Percentiles rank a stretch among this genome's conserved stretches.
Evolutionary conservation across 2,329 filamentous ascomycete genomes (phyloP).

Genomic region (Grosmannia penicillata): DNA sequence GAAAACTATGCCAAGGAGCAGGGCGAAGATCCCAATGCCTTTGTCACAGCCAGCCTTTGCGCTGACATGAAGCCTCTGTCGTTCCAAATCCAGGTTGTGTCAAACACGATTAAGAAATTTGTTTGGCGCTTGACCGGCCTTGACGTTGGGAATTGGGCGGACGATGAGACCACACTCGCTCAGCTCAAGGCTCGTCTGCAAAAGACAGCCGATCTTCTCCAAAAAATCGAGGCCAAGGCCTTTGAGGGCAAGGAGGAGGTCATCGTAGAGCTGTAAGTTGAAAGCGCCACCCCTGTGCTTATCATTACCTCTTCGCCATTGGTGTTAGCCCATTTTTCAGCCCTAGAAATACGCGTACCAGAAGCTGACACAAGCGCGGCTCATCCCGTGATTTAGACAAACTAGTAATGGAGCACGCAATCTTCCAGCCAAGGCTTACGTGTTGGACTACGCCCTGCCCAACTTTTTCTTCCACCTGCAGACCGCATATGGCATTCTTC

Average conservation of each 20-base stretch:
- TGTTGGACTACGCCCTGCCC: conserved; percentile 30
- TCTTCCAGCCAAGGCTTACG: conserved; percentile 20
- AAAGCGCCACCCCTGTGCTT: background rate
- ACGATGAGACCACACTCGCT: conserved; percentile 18
- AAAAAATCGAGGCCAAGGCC: conserved; percentile 12
- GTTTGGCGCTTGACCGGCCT: conserved; percentile 15
- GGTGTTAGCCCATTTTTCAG: background rate
- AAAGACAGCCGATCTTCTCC: conserved; percentile 16
- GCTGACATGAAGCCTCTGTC: conserved; percentile 21
- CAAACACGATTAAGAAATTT: conserved; percentile 15
- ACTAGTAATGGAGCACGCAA: conserved; percentile 5
- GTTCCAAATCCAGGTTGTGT: conserved; percentile 20
- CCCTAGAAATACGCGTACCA: background rate
- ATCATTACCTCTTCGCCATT: background rate
- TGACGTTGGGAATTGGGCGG: conserved; percentile 12
- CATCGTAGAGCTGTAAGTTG: conserved; percentile 14
- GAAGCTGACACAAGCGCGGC: background rate
- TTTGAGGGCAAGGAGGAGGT: conserved; percentile 14
- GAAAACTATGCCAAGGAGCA: conserved; percentile 15
- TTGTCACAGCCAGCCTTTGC: conserved; percentile 13
- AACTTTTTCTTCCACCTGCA: conserved; percentile 47
- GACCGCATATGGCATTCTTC: conserved; percentile 40
- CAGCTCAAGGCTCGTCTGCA: conserved; percentile 16
- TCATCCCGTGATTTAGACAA: conserved; percentile 1
- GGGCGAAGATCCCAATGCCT: conserved; percentile 12